A percentile compares a stretch with the other conserved stretches of the same genome.
phyloP scores from a whole-genome alignment of 169 alveolate species.

The Plasmodium vivax region DNA sequence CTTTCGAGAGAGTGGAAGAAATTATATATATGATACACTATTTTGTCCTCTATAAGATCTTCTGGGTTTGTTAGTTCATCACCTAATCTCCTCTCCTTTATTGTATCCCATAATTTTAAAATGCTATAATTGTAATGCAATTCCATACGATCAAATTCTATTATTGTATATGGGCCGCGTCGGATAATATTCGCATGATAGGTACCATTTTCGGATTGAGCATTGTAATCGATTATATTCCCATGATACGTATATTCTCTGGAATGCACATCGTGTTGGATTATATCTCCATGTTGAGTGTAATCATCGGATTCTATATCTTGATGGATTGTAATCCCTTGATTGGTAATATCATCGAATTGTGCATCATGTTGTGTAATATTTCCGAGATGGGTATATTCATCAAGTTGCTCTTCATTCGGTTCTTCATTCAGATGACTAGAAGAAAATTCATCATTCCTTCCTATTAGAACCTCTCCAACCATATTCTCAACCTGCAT shows the following conservation, averaged over 20 bases:
- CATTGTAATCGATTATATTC: neutral
- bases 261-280: neutral
- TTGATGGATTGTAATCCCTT: neutral
- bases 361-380: neutral
- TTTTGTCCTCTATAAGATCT: neutral
- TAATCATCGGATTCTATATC: neutral
- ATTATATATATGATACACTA: neutral
- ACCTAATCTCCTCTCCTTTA: neutral
- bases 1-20: neutral
- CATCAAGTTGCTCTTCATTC: neutral
- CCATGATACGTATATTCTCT: neutral
- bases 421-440: neutral
- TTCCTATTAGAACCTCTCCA: neutral
- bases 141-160: neutral
- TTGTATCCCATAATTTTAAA: constrained; percentile 1
- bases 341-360: neutral
- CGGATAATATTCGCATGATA: neutral
- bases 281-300: neutral
- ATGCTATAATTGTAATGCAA: neutral
- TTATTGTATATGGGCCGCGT: neutral
- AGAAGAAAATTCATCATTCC: neutral
- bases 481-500: neutral
- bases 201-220: neutral
- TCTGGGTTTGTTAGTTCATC: neutral
- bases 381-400: neutral